These are phyloP conservation scores for Aquilaria agallochum DNA, from an alignment of 441 rosid genomes.

Conservation along the genomic window DNA sequence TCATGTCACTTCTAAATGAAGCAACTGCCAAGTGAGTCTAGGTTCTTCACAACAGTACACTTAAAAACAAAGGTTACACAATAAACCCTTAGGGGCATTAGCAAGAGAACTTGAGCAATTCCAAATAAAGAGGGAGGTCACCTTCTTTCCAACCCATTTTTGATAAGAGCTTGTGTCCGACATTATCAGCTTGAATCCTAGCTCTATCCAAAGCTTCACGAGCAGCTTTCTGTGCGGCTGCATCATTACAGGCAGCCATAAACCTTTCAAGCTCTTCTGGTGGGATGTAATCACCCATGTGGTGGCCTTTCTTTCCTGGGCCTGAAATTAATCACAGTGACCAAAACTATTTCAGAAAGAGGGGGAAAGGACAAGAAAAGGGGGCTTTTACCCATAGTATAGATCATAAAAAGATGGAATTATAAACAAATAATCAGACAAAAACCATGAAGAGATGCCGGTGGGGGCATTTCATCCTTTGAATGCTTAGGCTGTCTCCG, in stretches of 20 bases:
- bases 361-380: constrained; percentile 2
- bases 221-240: constrained; percentile 54
- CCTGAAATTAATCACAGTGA: constrained; percentile 14
- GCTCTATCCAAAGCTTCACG: constrained; percentile 76
- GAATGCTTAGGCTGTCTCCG: constrained; percentile 89
- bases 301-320: constrained; percentile 77
- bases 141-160: constrained; percentile 99
- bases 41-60: background rate
- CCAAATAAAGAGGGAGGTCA: constrained; percentile 18
- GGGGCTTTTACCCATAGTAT: background rate
- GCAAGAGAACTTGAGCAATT: background rate
- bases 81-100: background rate
- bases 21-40: background rate
- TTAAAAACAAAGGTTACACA: background rate
- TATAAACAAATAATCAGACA: background rate
- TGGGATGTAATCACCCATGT: constrained; percentile 99
- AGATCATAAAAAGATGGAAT: too few relatives aligned
- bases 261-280: constrained; percentile 92
- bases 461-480: constrained; percentile 99
- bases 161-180: constrained; percentile 92
- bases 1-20: too few relatives aligned
- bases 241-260: constrained; percentile 80
- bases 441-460: constrained; percentile 85
- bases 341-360: background rate
- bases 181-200: constrained; percentile 91